phyloP scores from a whole-genome alignment of 2,329 filamentous ascomycete genomes.

The Fusarium armeniacum region DNA sequence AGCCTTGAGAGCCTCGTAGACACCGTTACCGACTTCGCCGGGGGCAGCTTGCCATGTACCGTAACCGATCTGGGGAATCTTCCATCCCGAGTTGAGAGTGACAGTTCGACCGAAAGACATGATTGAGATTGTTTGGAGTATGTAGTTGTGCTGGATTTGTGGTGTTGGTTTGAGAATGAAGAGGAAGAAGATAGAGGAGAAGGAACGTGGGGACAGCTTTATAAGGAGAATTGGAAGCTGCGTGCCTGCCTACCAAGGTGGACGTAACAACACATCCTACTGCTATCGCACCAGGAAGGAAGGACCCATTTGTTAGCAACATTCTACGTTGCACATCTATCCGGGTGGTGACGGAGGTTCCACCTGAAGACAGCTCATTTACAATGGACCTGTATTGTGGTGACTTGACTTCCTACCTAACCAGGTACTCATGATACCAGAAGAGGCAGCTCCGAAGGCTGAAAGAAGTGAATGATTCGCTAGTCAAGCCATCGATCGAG shows the following conservation, averaged over 20 bases:
- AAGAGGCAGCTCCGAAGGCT: conserved; percentile 36
- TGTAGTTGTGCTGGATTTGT: neutral
- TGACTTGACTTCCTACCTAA: neutral
- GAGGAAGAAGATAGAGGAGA: neutral
- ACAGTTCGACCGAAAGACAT: conserved; percentile 72
- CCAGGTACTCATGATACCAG: conserved; percentile 12
- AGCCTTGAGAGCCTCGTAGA: conserved; percentile 72
- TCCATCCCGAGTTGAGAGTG: conserved; percentile 73
- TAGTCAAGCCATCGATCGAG: conserved; percentile 18
- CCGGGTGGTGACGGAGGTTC: conserved; percentile 35
- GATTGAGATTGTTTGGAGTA: conserved; percentile 30
- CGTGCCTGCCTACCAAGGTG: neutral
- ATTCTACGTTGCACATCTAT: conserved; percentile 22
- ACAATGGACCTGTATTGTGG: conserved; percentile 6
- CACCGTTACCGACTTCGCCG: conserved; percentile 73
- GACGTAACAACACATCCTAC: conserved; percentile 3
- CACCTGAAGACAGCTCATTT: conserved; percentile 14
- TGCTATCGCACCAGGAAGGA: conserved; percentile 19
- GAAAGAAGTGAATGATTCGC: conserved; percentile 16
- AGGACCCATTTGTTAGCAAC: conserved; percentile 16
- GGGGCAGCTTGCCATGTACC: conserved; percentile 78
- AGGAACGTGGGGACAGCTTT: conserved; percentile 15
- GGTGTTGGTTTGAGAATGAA: neutral
- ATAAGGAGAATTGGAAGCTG: conserved; percentile 21
- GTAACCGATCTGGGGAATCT: conserved; percentile 71